Conservation (phyloP, 768 basidiomycete genomes). For the Rhodosporidiobolus sp. region DNA sequence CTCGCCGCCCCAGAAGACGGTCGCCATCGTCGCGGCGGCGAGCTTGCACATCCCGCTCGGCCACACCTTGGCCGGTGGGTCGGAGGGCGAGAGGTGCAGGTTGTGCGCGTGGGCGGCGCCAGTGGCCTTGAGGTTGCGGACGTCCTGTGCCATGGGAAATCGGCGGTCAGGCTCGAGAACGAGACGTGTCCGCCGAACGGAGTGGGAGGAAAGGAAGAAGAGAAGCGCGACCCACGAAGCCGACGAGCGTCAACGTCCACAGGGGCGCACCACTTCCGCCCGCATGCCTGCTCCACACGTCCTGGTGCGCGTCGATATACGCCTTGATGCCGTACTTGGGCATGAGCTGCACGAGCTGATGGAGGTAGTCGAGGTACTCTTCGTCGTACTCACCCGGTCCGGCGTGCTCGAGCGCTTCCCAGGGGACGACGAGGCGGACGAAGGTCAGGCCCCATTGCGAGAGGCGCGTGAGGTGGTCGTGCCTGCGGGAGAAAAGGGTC, state of each 20-base stretch:
- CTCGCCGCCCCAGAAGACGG: constrained; percentile 89
- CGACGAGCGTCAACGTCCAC: constrained; percentile 84
- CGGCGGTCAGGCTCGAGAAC: too few species aligned
- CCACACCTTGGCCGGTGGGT: constrained; percentile 44
- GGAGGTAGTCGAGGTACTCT: constrained; percentile 77
- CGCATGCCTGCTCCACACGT: constrained; percentile 91
- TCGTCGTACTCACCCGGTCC: constrained; percentile 82
- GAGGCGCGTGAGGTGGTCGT: constrained; percentile 37
- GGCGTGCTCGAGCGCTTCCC: constrained; percentile 93
- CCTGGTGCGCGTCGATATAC: constrained; percentile 74
- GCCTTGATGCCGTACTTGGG: constrained; percentile 70
- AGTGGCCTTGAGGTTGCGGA: constrained; percentile 70
- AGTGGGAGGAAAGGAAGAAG: too few species aligned
- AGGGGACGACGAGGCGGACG: constrained; percentile 73
- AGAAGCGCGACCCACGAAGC: constrained; percentile 54
- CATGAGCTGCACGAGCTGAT: constrained; percentile 60
- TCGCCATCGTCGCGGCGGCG: constrained; percentile 68
- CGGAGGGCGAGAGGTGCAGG: constrained; percentile 56
- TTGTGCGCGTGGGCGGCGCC: constrained; percentile 82
- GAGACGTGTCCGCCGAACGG: too few species aligned
- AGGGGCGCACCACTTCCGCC: constrained; percentile 89
- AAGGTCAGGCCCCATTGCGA: constrained; percentile 37
- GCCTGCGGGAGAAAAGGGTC: background rate
- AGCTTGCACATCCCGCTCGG: constrained; percentile 37
- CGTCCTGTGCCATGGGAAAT: constrained; percentile 54